phyloP scores from a whole-genome alignment of 2,329 filamentous ascomycete species.

The Epicoccum nigrum region DNA sequence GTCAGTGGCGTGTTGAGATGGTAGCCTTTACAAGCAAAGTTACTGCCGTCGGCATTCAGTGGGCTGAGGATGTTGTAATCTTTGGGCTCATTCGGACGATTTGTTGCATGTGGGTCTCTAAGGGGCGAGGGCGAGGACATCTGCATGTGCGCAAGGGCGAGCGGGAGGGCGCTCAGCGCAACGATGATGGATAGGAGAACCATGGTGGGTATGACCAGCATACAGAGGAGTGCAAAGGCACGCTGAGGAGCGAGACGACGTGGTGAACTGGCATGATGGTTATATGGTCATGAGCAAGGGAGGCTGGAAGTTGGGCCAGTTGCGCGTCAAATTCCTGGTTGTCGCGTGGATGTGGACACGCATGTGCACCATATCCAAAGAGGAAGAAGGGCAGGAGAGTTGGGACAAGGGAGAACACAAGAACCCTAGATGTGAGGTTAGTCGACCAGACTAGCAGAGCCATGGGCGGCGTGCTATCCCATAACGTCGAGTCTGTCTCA shows the following conservation, averaged over 20 bases:
- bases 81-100: slow-evolving; percentile 51
- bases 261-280: slow-evolving; percentile 9
- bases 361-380: slow-evolving; percentile 4
- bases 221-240: slow-evolving; percentile 14
- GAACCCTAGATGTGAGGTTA: background rate
- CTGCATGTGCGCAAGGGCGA: slow-evolving; percentile 57
- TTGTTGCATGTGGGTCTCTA: slow-evolving; percentile 53
- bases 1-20: slow-evolving; percentile 58
- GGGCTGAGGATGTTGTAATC: slow-evolving; percentile 78
- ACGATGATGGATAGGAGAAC: slow-evolving; percentile 28
- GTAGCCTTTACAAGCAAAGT: slow-evolving; percentile 80
- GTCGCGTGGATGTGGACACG: slow-evolving; percentile 15
- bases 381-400: slow-evolving; percentile 1
- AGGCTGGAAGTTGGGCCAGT: slow-evolving; percentile 17
- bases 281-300: slow-evolving; percentile 29
- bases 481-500: background rate
- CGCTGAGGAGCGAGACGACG: slow-evolving; percentile 1
- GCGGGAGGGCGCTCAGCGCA: slow-evolving; percentile 27
- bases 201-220: slow-evolving; percentile 32
- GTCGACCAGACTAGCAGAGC: background rate
- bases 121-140: slow-evolving; percentile 62
- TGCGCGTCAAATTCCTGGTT: slow-evolving; percentile 39
- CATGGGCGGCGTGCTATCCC: background rate
- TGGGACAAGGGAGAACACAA: slow-evolving; percentile 8
- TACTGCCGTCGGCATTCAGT: slow-evolving; percentile 62